A percentile compares a stretch with the other conserved stretches of the same genome.
phyloP scores from a whole-genome alignment of 768 basidiomycete genomes.

The Artomyces pyxidatus region DNA sequence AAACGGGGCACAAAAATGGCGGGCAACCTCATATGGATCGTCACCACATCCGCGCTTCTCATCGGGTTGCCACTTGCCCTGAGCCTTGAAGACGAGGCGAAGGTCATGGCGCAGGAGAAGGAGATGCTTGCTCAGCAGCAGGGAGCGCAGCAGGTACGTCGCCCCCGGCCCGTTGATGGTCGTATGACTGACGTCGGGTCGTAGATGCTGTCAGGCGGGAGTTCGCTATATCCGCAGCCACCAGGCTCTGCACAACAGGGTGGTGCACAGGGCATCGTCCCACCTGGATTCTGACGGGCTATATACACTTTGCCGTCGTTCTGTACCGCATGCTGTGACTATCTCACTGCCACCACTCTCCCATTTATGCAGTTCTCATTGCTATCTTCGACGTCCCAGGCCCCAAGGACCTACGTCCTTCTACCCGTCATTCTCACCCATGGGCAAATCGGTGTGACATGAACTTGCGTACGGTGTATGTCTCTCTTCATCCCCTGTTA shows the following conservation, averaged over 20 bases:
- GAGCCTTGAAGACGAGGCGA: conserved; percentile 92
- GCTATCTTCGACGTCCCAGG: no score
- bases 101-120: conserved; percentile 89
- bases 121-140: conserved; percentile 91
- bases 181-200: neutral
- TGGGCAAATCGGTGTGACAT: no score
- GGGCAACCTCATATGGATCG: conserved; percentile 89
- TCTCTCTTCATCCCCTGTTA: no score
- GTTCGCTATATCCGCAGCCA: conserved; percentile 12
- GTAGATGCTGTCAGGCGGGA: conserved; percentile 13
- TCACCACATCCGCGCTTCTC: conserved; percentile 89
- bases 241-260: conserved; percentile 9
- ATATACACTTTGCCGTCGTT: neutral
- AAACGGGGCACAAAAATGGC: conserved; percentile 62
- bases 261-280: conserved; percentile 14
- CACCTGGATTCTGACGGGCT: conserved; percentile 13
- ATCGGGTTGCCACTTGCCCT: conserved; percentile 91
- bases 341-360: neutral
- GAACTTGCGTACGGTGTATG: no score
- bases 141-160: conserved; percentile 75
- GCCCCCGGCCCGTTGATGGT: no score
- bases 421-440: no score
- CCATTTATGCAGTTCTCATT: neutral
- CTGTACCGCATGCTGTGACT: neutral
- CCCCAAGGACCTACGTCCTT: no score